These are phyloP conservation scores for Haplosporangium gracile DNA, from an alignment of 192 early-diverging fungal genomes.

Conservation along the genomic window DNA sequence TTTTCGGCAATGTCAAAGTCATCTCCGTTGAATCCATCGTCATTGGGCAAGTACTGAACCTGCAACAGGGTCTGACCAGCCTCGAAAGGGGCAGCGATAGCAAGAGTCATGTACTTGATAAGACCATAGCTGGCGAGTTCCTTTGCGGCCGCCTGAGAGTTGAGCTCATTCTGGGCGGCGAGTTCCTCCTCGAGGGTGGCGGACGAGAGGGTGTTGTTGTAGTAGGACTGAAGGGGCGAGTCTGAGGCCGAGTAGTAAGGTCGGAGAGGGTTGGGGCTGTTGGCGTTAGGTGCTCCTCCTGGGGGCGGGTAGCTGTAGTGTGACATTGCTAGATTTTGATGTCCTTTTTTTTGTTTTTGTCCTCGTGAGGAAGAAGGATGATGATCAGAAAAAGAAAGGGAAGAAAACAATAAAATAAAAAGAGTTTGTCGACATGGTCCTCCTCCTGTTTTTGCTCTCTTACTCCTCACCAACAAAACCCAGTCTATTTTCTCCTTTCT, in stretches of 20 bases:
- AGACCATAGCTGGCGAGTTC: slow-evolving; percentile 76
- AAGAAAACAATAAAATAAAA: neutral
- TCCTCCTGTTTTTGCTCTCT: neutral
- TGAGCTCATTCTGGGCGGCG: slow-evolving; percentile 40
- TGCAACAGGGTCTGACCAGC: slow-evolving; percentile 81
- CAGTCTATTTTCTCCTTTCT: neutral
- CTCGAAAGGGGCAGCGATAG: slow-evolving; percentile 75
- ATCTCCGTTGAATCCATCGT: slow-evolving; percentile 61
- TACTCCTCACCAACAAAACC: neutral
- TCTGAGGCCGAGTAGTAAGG: slow-evolving; percentile 51
- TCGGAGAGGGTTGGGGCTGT: slow-evolving; percentile 41
- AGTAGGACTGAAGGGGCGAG: slow-evolving; percentile 52
- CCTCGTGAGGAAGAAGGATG: neutral
- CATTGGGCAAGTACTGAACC: slow-evolving; percentile 79
- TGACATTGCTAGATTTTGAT: slow-evolving; percentile 17
- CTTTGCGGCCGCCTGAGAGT: slow-evolving; percentile 66
- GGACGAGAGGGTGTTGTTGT: slow-evolving; percentile 47
- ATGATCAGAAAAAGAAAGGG: neutral
- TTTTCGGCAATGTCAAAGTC: slow-evolving; percentile 53
- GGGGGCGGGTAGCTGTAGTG: slow-evolving; percentile 52
- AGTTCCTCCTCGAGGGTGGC: slow-evolving; percentile 46
- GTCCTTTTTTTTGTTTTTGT: neutral
- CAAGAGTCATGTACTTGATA: slow-evolving; percentile 71
- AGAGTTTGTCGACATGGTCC: neutral
- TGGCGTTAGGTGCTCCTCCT: slow-evolving; percentile 42